Percentiles rank a stretch among this genome's conserved stretches.
phyloP scores from a whole-genome alignment of 306 rosid genomes.

The Vigna unguiculata region DNA sequence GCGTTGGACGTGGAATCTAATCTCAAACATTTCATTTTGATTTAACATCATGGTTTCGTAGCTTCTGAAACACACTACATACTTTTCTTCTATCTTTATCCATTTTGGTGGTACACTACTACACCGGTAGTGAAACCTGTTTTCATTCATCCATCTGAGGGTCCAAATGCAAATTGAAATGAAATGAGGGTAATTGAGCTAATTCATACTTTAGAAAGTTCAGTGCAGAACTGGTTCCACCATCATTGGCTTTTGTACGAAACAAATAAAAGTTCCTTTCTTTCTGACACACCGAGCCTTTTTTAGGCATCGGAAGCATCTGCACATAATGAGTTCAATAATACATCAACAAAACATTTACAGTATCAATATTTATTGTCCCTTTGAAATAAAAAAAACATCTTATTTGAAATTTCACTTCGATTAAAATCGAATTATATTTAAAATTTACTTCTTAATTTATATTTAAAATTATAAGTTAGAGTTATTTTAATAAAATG shows the following conservation, averaged over 20 bases:
- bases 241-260: conserved; percentile 31
- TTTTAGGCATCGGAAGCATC: conserved; percentile 5
- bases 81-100: not conserved
- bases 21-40: conserved; percentile 27
- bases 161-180: conserved; percentile 30
- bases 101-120: conserved; percentile 34
- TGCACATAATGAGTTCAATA: not conserved
- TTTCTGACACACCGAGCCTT: conserved; percentile 55
- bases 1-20: conserved; percentile 33
- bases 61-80: conserved; percentile 18
- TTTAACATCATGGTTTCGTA: not conserved
- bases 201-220: conserved; percentile 46
- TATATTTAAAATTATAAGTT: no score
- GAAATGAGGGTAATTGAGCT: conserved; percentile 25
- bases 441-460: no score
- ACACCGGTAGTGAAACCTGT: conserved; percentile 14
- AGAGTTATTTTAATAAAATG: no score
- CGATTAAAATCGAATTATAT: no score
- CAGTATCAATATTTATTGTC: not conserved
- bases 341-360: not conserved
- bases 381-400: no score
- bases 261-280: conserved; percentile 45
- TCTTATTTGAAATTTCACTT: no score
- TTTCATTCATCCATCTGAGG: conserved; percentile 32
- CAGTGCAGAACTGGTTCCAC: conserved; percentile 25